Base-by-base conservation (phyloP, 495 filamentous ascomycete species). In the Parathielavia hyrcaniae region DNA sequence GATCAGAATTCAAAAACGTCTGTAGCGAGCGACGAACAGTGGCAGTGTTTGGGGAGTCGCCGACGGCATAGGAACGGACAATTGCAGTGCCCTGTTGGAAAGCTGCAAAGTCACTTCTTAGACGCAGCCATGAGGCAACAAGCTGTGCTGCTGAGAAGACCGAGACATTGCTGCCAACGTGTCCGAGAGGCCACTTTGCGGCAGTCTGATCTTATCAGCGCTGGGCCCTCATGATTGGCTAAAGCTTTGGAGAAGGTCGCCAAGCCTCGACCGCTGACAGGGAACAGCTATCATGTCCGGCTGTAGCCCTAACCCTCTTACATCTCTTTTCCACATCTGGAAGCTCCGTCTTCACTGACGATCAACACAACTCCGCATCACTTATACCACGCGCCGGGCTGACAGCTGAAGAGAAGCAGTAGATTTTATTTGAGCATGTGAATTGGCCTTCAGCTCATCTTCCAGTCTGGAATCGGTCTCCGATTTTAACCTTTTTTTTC, bases 121-220 rank as follows among this genome's bases (percentile, higher is more conserved):
- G 49, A 65, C 55, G 35, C 5, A 47, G 41, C 26, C 13, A 32
- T 9, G 5, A 2, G 8, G 20, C 38, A 16, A 41, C 35, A 12
- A 11, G 26, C 30, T 39, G 50, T 22, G 39, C 20, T 39, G 19
- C 13, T 26, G 48, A 16, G 40, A 53, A 36, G 41, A 9, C 35
- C n/a, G 32, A 49, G 41, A 50, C 46, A 52, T 56, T 61, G 55
- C 62, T 63, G 63, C 67, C 67, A 67, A 58, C 64, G 67, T 67
- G 64, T 67, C 67, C 67, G 54, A 66, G 55, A 26, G 46, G 47
- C 43, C 38, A 16, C 50, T 26, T 49, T 43, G 48, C 22, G 30
- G 9, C 38, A 20, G 38, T 1, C 22, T 34, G 11, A 20, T 34
- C 10, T 53, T 52, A 59, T 56, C 47, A 30, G 26, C 26, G 6